Conservation (phyloP, 805 yeast genomes). For the Wickerhamomyces ciferrii region DNA sequence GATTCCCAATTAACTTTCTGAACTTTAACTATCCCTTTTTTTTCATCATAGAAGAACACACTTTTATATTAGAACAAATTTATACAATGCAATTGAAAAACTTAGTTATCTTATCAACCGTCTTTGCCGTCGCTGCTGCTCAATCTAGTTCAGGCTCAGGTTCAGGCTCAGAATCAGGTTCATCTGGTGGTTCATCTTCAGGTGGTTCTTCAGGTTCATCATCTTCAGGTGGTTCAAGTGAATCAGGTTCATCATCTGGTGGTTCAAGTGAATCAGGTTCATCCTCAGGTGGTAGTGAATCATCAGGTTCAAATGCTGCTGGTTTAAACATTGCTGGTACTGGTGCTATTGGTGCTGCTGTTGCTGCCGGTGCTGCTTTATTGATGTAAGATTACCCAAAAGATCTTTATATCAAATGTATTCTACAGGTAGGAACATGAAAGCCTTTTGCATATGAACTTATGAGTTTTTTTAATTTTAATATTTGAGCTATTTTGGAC, state of each 20-base stretch:
- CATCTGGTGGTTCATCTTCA: not conserved
- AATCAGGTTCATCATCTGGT: not conserved
- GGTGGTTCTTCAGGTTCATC: not conserved
- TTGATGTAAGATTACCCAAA: not conserved
- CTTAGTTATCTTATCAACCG: not conserved
- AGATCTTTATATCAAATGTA: not conserved
- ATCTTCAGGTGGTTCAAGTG: not conserved
- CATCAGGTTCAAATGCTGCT: not conserved
- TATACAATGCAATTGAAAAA: not conserved
- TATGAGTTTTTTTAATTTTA: not conserved
- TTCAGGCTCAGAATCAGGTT: too few species aligned
- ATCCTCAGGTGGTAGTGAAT: not conserved
- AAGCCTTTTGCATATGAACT: not conserved
- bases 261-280: not conserved
- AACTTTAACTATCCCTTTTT: not conserved
- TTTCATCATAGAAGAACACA: not conserved
- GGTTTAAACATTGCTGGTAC: conserved; percentile 1
- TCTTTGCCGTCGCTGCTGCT: not conserved
- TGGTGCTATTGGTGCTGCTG: conserved; percentile 3
- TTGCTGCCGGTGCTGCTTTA: conserved; percentile 2
- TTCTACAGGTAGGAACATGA: not conserved
- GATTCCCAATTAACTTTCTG: not conserved
- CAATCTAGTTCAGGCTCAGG: not conserved
- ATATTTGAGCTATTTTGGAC: not conserved
- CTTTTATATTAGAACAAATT: not conserved